These are phyloP conservation scores for Apiotrichum veenhuisii DNA, from an alignment of 1,284 basidiomycete species.

Conservation along the genomic window DNA sequence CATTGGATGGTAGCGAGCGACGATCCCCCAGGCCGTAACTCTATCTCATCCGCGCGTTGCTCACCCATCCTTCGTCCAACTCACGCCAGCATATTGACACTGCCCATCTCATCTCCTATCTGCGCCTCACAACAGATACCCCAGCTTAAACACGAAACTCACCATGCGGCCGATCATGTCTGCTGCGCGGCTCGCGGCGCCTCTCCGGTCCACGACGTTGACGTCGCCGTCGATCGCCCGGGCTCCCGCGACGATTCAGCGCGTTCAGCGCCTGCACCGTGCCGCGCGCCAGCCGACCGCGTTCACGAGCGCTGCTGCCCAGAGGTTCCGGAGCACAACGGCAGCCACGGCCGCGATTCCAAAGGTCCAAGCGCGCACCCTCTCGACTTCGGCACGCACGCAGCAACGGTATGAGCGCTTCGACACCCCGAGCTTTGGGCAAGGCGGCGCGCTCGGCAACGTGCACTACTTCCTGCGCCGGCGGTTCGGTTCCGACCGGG, in stretches of 20 bases:
- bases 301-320: no score
- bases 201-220: no score
- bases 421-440: slow-evolving; percentile 8
- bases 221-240: no score
- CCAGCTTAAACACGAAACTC: not conserved
- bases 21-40: no score
- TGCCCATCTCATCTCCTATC: not conserved
- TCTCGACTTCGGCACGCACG: not conserved
- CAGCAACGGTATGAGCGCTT: slow-evolving; percentile 37
- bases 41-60: no score
- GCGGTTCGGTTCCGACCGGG: slow-evolving; percentile 43
- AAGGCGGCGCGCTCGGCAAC: slow-evolving; percentile 11
- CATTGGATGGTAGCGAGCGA: no score
- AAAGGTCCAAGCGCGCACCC: not conserved
- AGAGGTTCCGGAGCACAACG: no score
- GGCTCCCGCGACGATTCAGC: no score
- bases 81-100: no score
- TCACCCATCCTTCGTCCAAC: no score
- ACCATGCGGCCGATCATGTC: not conserved
- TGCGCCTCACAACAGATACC: not conserved
- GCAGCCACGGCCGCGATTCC: not conserved
- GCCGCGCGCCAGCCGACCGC: no score
- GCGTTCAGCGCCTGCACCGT: no score
- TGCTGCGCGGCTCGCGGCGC: not conserved
- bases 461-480: slow-evolving; percentile 32